Evolutionary conservation across 2,329 filamentous ascomycete species (phyloP).

Genomic region (Westerdykella aurantiaca): DNA sequence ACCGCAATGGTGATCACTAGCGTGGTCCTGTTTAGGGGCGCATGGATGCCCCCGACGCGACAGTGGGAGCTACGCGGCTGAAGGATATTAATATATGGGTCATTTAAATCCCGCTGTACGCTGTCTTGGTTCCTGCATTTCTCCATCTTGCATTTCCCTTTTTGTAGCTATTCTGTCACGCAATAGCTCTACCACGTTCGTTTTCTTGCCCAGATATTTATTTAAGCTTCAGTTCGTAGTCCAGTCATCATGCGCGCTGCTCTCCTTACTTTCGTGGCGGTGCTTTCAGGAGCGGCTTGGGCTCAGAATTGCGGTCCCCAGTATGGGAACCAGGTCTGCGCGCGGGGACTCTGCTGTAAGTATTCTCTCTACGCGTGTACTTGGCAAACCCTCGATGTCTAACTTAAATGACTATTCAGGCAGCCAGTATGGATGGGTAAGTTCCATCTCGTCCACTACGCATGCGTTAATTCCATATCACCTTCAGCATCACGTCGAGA

Average conservation of each 20-base stretch:
- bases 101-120: too few relatives aligned
- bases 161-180: too few relatives aligned
- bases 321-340: slow-evolving; percentile 30
- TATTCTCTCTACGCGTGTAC: neutral
- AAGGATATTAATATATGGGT: too few relatives aligned
- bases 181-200: too few relatives aligned
- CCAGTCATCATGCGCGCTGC: slow-evolving; percentile 29
- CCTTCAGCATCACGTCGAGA: neutral
- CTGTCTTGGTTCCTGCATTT: too few relatives aligned
- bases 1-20: too few relatives aligned
- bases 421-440: slow-evolving; percentile 32
- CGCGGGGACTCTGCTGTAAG: slow-evolving; percentile 33
- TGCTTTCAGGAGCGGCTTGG: slow-evolving; percentile 12
- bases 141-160: too few relatives aligned
- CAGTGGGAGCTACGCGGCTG: too few relatives aligned
- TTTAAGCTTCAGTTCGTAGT: neutral
- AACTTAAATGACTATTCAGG: slow-evolving; percentile 15
- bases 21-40: too few relatives aligned
- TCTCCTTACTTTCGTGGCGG: slow-evolving; percentile 19
- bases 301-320: slow-evolving; percentile 36
- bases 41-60: too few relatives aligned
- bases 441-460: neutral
- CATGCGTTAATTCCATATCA: neutral
- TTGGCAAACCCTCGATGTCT: slow-evolving; percentile 1
- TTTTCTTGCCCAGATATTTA: too few relatives aligned